A percentile compares a stretch with the other conserved stretches of the same genome.
phyloP scores from a whole-genome alignment of 1,284 basidiomycete species.

The Pyrrhoderma lamaoense region DNA sequence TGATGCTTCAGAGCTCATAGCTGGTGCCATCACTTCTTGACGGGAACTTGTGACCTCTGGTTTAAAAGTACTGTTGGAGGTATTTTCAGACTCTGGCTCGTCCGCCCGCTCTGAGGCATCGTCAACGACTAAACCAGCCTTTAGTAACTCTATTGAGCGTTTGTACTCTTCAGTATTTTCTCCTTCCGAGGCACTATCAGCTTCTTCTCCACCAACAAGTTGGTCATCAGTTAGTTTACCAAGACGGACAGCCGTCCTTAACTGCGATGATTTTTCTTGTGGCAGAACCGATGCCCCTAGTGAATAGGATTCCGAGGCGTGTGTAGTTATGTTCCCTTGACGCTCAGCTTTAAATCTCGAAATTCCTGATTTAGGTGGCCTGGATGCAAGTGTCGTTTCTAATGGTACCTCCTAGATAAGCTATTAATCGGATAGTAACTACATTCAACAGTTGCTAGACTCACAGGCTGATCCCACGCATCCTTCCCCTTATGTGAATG shows the following conservation, averaged over 20 bases:
- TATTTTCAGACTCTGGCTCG: no score
- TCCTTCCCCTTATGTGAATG: constrained; percentile 36
- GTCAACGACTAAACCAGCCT: constrained; percentile 52
- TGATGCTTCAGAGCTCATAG: no score
- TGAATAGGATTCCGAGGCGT: constrained; percentile 33
- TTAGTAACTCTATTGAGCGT: constrained; percentile 50
- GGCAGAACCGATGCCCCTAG: constrained; percentile 45
- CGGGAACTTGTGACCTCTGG: no score
- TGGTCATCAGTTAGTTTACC: constrained; percentile 53
- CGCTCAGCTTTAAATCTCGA: constrained; percentile 59
- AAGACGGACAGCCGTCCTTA: constrained; percentile 50
- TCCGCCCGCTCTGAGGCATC: constrained; percentile 17
- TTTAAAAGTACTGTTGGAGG: no score
- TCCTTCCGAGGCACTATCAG: constrained; percentile 50
- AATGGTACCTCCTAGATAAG: constrained; percentile 33
- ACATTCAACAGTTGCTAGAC: constrained; percentile 21
- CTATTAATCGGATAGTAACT: constrained; percentile 13
- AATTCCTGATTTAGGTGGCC: constrained; percentile 38
- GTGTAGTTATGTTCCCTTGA: constrained; percentile 32
- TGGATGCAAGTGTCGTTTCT: constrained; percentile 30
- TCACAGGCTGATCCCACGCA: constrained; percentile 40
- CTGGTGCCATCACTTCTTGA: no score
- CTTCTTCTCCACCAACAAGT: constrained; percentile 46
- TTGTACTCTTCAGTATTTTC: constrained; percentile 37
- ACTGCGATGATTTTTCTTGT: constrained; percentile 39